Evolutionary conservation across 192 early-diverging fungal genomes (phyloP).

Genomic region (Obelidium mucronatum): DNA sequence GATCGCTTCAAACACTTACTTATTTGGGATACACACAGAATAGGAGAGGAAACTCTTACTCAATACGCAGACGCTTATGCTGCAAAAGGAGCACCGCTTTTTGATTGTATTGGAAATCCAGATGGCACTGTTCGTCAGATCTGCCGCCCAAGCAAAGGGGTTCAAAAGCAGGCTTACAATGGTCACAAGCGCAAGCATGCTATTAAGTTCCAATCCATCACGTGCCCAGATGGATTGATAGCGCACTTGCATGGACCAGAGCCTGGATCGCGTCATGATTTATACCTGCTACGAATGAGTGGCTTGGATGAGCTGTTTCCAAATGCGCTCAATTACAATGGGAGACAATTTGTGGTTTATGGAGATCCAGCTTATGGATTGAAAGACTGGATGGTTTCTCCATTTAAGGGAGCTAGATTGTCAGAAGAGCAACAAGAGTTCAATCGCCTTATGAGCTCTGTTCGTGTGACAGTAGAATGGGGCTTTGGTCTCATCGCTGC

Average conservation of each 20-base stretch:
- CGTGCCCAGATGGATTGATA: not conserved
- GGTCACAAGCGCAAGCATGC: too few relatives aligned
- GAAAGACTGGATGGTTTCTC: too few relatives aligned
- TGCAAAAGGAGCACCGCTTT: not conserved
- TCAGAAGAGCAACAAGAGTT: slow-evolving; percentile 25
- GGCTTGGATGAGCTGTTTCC: slow-evolving; percentile 8
- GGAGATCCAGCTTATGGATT: too few relatives aligned
- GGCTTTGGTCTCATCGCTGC: slow-evolving; percentile 19
- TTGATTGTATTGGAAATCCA: not conserved
- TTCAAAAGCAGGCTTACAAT: too few relatives aligned
- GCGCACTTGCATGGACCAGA: slow-evolving; percentile 14
- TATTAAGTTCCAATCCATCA: not conserved
- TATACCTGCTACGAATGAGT: slow-evolving; percentile 5
- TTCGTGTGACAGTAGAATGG: slow-evolving; percentile 29
- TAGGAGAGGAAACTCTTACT: too few relatives aligned
- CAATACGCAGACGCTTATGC: too few relatives aligned
- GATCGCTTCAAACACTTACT: too few relatives aligned
- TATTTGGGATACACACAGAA: too few relatives aligned
- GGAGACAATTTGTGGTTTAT: slow-evolving; percentile 11
- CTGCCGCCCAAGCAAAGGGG: not conserved
- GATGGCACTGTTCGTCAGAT: not conserved
- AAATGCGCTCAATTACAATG: not conserved
- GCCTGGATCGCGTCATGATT: slow-evolving; percentile 4
- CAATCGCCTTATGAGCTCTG: slow-evolving; percentile 21
- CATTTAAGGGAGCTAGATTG: slow-evolving; percentile 5